Conservation (phyloP, 2,329 filamentous ascomycete genomes). For the Aspergillus eucalypticola region DNA sequence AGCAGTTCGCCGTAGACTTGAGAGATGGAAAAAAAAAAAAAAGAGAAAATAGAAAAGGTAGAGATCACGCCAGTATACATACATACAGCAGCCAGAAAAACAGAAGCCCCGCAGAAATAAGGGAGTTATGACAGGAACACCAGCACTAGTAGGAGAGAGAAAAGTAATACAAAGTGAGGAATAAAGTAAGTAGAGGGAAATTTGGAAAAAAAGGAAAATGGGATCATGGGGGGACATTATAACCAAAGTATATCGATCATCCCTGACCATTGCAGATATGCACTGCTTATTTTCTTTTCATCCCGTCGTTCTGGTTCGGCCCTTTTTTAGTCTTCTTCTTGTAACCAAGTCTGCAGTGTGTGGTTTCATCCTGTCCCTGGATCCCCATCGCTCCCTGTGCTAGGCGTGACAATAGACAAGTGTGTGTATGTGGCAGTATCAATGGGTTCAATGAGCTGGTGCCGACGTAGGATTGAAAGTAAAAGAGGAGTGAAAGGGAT, state of each 20-base stretch:
- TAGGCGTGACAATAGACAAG: neutral
- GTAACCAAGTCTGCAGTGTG: neutral
- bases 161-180: constrained; percentile 18
- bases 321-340: neutral
- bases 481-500: constrained; percentile 10
- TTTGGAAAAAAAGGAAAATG: constrained; percentile 16
- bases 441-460: neutral
- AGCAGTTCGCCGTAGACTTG: constrained; percentile 13
- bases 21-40: neutral
- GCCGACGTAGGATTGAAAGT: constrained; percentile 3
- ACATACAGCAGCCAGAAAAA: constrained; percentile 6
- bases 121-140: constrained; percentile 24
- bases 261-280: neutral
- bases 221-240: constrained; percentile 4
- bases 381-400: neutral
- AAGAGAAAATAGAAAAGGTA: neutral
- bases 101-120: neutral
- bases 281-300: neutral
- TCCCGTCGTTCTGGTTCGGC: neutral
- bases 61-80: constrained; percentile 15
- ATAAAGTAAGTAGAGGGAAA: constrained; percentile 2
- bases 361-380: neutral
- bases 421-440: neutral
- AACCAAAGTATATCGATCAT: neutral
- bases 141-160: constrained; percentile 15